Percentiles rank a stretch among this genome's conserved stretches.
Evolutionary conservation across 352 stramenopile genomes (phyloP).

Genomic region (Globisporangium takayamanum): DNA sequence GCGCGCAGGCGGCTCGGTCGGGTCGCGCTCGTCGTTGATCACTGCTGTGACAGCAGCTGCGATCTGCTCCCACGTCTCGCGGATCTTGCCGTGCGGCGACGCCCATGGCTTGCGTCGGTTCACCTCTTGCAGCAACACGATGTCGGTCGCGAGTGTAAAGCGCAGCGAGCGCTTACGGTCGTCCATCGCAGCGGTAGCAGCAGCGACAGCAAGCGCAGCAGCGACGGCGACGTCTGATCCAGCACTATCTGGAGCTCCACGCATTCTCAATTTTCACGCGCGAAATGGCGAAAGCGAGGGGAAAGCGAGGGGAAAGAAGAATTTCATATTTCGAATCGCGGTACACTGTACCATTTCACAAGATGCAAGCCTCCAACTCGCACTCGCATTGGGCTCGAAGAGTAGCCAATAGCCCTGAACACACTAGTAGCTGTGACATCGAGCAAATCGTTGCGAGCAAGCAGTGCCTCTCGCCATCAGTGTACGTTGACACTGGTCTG

Average conservation of each 20-base stretch:
- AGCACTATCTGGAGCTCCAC: too few species aligned
- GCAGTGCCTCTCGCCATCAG: conserved; percentile 33
- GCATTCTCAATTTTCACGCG: too few species aligned
- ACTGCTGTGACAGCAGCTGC: conserved; percentile 4
- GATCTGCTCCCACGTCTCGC: conserved; percentile 15
- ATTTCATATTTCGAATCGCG: too few species aligned
- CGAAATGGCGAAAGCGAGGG: too few species aligned
- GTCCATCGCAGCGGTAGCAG: background rate
- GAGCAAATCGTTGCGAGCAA: conserved; percentile 22
- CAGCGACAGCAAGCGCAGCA: background rate
- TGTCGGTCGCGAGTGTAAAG: conserved; percentile 13
- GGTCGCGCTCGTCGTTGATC: conserved; percentile 11
- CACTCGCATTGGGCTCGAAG: too few species aligned
- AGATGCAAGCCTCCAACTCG: too few species aligned
- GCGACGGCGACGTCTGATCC: too few species aligned
- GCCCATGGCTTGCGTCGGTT: conserved; percentile 5
- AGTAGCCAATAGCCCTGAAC: too few species aligned
- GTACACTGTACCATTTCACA: too few species aligned
- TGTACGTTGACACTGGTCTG: conserved; percentile 53
- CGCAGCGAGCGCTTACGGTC: conserved; percentile 14
- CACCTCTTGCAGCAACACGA: conserved; percentile 13
- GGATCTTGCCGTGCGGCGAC: conserved; percentile 12
- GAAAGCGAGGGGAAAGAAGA: too few species aligned
- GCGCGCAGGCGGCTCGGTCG: conserved; percentile 9
- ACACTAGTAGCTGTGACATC: conserved; percentile 21